phyloP scores from a whole-genome alignment of 2,329 filamentous ascomycete species.

The Cercospora canescens region DNA sequence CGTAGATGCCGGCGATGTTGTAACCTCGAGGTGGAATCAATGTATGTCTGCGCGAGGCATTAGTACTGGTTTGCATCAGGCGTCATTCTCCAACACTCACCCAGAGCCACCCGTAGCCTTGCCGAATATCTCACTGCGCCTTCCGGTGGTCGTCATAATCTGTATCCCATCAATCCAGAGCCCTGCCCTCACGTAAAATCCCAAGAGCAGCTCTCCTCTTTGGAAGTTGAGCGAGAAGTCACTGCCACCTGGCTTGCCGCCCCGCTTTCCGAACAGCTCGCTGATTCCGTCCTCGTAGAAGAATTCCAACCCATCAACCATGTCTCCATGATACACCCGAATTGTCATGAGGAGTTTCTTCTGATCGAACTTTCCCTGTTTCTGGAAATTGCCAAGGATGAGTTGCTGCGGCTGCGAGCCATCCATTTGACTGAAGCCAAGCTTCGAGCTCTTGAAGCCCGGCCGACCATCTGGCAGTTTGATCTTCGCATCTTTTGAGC shows the following conservation, averaged over 20 bases:
- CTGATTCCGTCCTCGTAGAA: constrained; percentile 82
- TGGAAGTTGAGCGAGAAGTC: constrained; percentile 81
- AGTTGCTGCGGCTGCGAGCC: constrained; percentile 70
- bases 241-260: constrained; percentile 68
- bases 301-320: constrained; percentile 87
- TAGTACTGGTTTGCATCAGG: constrained; percentile 20
- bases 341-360: constrained; percentile 71
- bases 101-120: constrained; percentile 76
- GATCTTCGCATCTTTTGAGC: constrained; percentile 69
- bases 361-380: constrained; percentile 44
- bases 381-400: constrained; percentile 67
- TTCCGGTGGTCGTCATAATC: constrained; percentile 83
- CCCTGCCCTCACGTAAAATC: constrained; percentile 79
- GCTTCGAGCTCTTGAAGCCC: constrained; percentile 72
- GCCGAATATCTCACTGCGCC: constrained; percentile 82
- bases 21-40: constrained; percentile 89
- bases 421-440: constrained; percentile 72
- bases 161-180: constrained; percentile 86
- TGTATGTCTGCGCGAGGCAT: constrained; percentile 62
- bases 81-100: constrained; percentile 57
- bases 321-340: constrained; percentile 72
- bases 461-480: constrained; percentile 74
- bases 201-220: constrained; percentile 81
- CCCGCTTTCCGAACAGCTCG: constrained; percentile 82
- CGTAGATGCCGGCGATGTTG: constrained; percentile 82